These are phyloP conservation scores for Aurinia saxatilis DNA, from an alignment of 345 rosid species.

Conservation along the genomic window DNA sequence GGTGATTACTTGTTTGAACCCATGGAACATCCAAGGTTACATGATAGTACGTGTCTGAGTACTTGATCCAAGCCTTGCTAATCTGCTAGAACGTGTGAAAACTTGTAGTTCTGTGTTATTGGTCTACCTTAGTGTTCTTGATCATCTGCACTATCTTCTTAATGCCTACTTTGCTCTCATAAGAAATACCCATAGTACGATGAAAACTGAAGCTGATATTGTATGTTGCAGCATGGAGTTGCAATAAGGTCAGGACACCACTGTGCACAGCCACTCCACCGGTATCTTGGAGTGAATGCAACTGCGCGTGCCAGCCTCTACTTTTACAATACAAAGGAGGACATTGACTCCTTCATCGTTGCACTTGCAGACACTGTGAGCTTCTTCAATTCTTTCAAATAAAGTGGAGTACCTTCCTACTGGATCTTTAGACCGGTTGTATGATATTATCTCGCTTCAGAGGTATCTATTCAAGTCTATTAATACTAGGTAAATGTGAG, in stretches of 20 bases:
- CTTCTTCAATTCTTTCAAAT: constrained; percentile 79
- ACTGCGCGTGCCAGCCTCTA: constrained; percentile 94
- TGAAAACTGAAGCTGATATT: constrained; percentile 3
- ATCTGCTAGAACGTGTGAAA: background rate
- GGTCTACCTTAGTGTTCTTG: background rate
- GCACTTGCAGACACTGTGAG: constrained; percentile 66
- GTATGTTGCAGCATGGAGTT: constrained; percentile 77
- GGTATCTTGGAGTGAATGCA: constrained; percentile 66
- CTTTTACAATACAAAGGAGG: constrained; percentile 89
- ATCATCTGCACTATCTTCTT: background rate
- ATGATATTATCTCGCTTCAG: background rate
- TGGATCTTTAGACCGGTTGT: background rate
- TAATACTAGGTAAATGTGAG: background rate
- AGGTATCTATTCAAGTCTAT: background rate
- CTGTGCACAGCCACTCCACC: constrained; percentile 93
- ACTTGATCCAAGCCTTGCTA: background rate
- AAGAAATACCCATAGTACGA: background rate
- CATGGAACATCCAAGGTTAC: background rate
- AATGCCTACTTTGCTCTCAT: background rate
- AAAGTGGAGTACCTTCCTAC: constrained; percentile 7
- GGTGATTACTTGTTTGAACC: background rate
- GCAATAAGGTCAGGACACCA: constrained; percentile 98
- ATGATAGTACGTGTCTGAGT: background rate
- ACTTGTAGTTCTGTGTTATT: background rate
- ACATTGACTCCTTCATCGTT: constrained; percentile 60